Percentiles rank a stretch among this genome's conserved stretches.
phyloP scores from a whole-genome alignment of 306 rosid species.

The Cucurbita maxima region DNA sequence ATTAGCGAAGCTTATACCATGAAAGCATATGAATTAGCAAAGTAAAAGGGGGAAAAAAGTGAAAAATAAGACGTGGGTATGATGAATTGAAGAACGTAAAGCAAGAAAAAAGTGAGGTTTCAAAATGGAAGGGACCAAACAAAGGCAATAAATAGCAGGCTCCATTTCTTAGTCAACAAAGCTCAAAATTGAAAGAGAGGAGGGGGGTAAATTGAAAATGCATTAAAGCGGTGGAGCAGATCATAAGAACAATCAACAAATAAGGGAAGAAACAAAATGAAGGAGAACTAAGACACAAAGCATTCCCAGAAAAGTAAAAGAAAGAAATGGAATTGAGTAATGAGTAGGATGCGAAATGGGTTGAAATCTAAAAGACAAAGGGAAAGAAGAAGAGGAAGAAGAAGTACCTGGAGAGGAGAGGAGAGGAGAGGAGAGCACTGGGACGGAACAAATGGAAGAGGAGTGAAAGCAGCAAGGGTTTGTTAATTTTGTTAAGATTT shows the following conservation, averaged over 20 bases:
- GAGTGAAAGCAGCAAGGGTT: background rate
- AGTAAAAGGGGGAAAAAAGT: background rate
- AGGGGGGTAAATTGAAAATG: background rate
- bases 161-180: background rate
- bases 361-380: background rate
- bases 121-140: background rate
- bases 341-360: background rate
- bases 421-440: background rate
- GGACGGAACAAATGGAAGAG: background rate
- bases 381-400: conserved; percentile 27
- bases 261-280: background rate
- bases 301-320: background rate
- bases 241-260: background rate
- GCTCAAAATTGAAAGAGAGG: background rate
- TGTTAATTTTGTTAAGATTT: background rate
- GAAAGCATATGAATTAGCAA: background rate
- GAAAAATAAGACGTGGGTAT: background rate
- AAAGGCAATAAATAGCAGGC: background rate
- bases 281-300: background rate
- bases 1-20: background rate
- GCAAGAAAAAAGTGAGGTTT: background rate
- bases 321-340: too few relatives aligned
- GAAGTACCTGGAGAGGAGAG: background rate
- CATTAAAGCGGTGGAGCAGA: background rate
- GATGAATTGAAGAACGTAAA: background rate